These are phyloP conservation scores for Ustulina deusta DNA, from an alignment of 2,329 filamentous ascomycete species.

Conservation along the genomic window DNA sequence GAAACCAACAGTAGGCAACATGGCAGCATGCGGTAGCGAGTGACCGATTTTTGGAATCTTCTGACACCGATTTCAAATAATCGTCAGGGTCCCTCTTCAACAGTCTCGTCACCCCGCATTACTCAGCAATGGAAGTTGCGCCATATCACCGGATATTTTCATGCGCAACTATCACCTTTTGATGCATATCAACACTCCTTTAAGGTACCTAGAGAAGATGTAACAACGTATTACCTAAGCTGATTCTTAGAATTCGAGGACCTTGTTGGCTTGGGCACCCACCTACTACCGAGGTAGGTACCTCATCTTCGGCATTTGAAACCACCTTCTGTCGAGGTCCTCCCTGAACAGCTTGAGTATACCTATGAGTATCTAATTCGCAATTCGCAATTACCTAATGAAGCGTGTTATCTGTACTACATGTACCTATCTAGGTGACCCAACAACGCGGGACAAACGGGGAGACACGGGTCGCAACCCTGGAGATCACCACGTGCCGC, in stretches of 20 bases:
- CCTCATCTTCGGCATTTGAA: too few species aligned
- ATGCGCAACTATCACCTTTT: constrained; percentile 8
- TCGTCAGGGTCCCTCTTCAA: constrained; percentile 21
- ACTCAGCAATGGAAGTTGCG: constrained; percentile 34
- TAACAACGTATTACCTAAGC: not conserved
- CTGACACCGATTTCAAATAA: constrained; percentile 36
- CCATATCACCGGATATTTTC: constrained; percentile 11
- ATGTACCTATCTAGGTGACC: not conserved
- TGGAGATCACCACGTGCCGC: constrained; percentile 1
- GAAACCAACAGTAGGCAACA: not conserved
- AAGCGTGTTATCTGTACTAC: too few species aligned
- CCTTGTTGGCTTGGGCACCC: not conserved
- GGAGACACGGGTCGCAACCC: not conserved
- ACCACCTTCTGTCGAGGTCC: too few species aligned
- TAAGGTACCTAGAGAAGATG: not conserved
- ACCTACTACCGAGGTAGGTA: too few species aligned
- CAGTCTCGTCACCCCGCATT: constrained; percentile 37
- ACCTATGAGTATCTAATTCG: too few species aligned
- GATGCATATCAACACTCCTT: not conserved
- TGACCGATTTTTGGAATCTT: constrained; percentile 35
- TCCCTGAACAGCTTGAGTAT: too few species aligned
- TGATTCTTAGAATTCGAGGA: not conserved
- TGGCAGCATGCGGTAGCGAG: not conserved
- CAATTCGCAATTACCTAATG: too few species aligned
- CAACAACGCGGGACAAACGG: not conserved